These are phyloP conservation scores for Kodamaea sp. DNA, from an alignment of 1,139 yeast genomes.

Conservation along the genomic window DNA sequence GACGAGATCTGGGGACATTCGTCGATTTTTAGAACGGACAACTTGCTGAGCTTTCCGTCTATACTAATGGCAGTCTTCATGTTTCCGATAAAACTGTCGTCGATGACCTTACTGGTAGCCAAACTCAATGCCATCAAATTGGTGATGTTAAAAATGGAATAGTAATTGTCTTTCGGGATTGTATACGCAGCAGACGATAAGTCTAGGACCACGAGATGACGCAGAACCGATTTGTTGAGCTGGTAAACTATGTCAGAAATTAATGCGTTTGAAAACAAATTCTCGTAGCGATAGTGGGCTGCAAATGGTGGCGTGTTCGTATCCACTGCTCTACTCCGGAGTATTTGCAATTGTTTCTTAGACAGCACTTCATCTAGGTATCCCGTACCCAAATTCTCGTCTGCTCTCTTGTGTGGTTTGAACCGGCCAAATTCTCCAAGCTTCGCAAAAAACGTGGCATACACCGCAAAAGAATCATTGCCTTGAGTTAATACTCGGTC, in stretches of 20 bases:
- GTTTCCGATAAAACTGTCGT: slow-evolving; percentile 33
- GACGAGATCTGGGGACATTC: slow-evolving; percentile 28
- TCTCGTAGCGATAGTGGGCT: slow-evolving; percentile 30
- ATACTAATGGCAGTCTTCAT: slow-evolving; percentile 23
- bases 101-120: slow-evolving; percentile 27
- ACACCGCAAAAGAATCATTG: slow-evolving; percentile 34
- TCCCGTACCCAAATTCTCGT: background rate
- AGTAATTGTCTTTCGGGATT: slow-evolving; percentile 24
- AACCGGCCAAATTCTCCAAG: slow-evolving; percentile 23
- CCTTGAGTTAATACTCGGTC: slow-evolving; percentile 22
- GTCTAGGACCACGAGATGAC: slow-evolving; percentile 21
- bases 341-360: slow-evolving; percentile 4
- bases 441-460: slow-evolving; percentile 28
- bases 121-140: slow-evolving; percentile 35
- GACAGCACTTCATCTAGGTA: background rate
- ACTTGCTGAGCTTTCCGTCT: slow-evolving; percentile 24
- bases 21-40: slow-evolving; percentile 26
- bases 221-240: slow-evolving; percentile 15
- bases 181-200: slow-evolving; percentile 13
- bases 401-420: slow-evolving; percentile 23
- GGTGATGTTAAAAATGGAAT: slow-evolving; percentile 31
- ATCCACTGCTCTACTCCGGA: slow-evolving; percentile 11
- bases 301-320: slow-evolving; percentile 8
- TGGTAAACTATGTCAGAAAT: slow-evolving; percentile 22
- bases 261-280: slow-evolving; percentile 31